Conservation (phyloP, 176 grass and related monocot genomes). For the Olyra latifolia region DNA sequence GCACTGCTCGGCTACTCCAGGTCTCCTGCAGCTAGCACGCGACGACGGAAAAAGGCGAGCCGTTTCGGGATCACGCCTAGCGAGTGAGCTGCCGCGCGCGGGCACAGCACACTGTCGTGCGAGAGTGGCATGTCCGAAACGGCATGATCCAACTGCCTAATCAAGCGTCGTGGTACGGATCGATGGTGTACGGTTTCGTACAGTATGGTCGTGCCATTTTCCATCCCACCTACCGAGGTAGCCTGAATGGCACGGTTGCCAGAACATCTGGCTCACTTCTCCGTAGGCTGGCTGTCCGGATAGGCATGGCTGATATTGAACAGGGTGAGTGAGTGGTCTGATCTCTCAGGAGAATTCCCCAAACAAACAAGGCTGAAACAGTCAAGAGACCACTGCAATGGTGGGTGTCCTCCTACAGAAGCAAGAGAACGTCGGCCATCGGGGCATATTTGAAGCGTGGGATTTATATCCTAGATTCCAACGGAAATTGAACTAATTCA, state of each 20-base stretch:
- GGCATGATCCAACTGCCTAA: constrained; percentile 35
- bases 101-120: neutral
- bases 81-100: neutral
- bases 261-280: neutral
- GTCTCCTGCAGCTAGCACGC: neutral
- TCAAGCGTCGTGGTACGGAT: constrained; percentile 5
- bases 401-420: too few relatives aligned
- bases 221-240: neutral
- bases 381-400: too few relatives aligned
- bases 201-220: neutral
- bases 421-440: too few relatives aligned
- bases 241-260: constrained; percentile 10
- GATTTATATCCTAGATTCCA: too few relatives aligned
- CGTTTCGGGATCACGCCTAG: neutral
- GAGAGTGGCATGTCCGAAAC: constrained; percentile 9
- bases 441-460: too few relatives aligned
- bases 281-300: too few relatives aligned
- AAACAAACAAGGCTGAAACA: too few relatives aligned
- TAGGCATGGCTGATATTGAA: constrained; percentile 7
- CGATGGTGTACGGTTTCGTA: constrained; percentile 33
- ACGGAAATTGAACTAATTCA: too few relatives aligned
- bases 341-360: too few relatives aligned
- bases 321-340: neutral
- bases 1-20: neutral
- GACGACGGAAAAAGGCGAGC: too few relatives aligned